Percentiles rank a stretch among this genome's conserved stretches.
Evolutionary conservation across 2,329 filamentous ascomycete species (phyloP).

Genomic region (Diaporthe sp.): DNA sequence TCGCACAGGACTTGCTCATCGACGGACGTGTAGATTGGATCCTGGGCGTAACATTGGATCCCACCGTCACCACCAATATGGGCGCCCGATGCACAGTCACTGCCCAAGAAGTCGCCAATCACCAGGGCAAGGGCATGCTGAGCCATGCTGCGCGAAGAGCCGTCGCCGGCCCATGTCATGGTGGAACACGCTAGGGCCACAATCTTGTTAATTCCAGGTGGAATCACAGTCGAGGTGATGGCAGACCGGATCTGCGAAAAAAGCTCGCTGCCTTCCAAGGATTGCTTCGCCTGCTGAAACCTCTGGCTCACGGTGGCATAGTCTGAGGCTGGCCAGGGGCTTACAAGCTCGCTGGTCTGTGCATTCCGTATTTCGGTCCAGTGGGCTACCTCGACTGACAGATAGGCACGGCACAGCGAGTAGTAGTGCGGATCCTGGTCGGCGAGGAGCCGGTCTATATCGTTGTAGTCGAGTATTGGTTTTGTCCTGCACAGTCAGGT

Average conservation of each 20-base stretch:
- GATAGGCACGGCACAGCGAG: neutral
- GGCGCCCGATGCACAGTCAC: neutral
- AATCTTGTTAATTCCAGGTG: neutral
- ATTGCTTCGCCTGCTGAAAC: no score
- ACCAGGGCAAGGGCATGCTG: neutral
- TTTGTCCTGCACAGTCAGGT: neutral
- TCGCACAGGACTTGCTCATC: constrained; percentile 40
- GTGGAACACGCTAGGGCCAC: neutral
- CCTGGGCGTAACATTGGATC: constrained; percentile 41
- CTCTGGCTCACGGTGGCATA: no score
- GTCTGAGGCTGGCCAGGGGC: no score
- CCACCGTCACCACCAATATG: neutral
- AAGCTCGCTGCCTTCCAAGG: no score
- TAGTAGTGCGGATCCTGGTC: neutral
- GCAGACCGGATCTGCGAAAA: neutral
- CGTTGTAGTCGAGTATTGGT: neutral
- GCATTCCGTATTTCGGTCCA: neutral
- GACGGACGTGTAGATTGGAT: constrained; percentile 40
- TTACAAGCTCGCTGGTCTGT: neutral
- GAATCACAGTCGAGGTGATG: neutral
- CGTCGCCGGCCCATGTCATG: neutral
- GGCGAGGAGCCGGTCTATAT: neutral
- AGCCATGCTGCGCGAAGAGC: neutral
- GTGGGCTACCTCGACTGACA: neutral
- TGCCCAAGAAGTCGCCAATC: neutral